Evolutionary conservation across 768 basidiomycete species (phyloP).

Genomic region (Tubosaeta brunneosetosa): DNA sequence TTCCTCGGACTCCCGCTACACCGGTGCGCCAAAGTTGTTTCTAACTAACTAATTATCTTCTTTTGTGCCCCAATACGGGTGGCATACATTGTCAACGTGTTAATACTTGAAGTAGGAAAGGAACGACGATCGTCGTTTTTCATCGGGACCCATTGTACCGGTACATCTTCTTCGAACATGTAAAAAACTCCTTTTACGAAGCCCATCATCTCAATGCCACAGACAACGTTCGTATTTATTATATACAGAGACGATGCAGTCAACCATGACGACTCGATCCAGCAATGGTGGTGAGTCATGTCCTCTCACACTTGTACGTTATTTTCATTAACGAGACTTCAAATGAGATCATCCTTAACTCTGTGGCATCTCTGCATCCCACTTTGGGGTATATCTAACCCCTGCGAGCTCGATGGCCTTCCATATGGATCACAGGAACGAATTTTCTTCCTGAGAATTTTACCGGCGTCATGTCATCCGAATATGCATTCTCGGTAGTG

Average conservation of each 20-base stretch:
- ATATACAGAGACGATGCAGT: background rate
- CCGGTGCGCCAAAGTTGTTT: background rate
- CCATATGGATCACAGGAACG: background rate
- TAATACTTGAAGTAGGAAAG: background rate
- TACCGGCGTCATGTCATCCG: constrained; percentile 10
- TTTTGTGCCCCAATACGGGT: too few species aligned
- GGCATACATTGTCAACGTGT: too few species aligned
- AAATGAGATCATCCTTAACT: background rate
- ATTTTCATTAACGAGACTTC: background rate
- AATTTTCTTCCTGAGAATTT: background rate
- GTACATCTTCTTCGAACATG: background rate
- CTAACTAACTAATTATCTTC: too few species aligned
- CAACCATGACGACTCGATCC: background rate
- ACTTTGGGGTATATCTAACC: too few species aligned
- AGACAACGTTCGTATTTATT: background rate
- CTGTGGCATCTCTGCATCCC: background rate
- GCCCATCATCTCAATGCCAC: background rate
- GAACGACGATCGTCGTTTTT: background rate
- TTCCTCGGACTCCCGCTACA: background rate
- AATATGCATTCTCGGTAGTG: background rate
- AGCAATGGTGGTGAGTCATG: background rate
- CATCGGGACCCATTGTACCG: background rate
- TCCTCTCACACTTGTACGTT: background rate
- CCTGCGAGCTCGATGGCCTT: background rate
- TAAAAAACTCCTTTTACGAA: background rate